Evolutionary conservation across 306 rosid genomes (phyloP).

Genomic region (Dalbergia cochinchinensis): DNA sequence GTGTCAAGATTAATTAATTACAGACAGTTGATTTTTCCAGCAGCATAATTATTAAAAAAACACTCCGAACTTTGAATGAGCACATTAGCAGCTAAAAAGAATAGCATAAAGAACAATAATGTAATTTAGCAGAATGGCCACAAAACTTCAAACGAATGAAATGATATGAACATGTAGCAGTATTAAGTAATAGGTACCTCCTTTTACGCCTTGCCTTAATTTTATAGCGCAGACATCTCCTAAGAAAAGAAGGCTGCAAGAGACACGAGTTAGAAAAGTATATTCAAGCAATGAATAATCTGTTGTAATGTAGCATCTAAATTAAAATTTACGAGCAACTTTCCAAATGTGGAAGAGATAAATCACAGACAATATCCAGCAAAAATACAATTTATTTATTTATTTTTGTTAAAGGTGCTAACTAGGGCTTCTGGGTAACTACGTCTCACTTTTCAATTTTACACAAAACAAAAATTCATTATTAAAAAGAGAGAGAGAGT

Average conservation of each 20-base stretch:
- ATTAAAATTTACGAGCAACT: constrained; percentile 13
- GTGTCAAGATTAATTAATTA: not conserved
- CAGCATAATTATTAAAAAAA: constrained; percentile 17
- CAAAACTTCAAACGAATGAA: constrained; percentile 14
- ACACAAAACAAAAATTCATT: too few species aligned
- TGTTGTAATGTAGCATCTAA: constrained; percentile 16
- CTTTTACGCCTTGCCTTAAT: constrained; percentile 69
- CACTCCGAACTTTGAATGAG: not conserved
- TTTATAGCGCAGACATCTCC: constrained; percentile 85
- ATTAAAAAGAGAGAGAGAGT: too few species aligned
- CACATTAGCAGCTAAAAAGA: constrained; percentile 17
- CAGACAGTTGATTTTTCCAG: constrained; percentile 20
- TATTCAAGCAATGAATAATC: constrained; percentile 8
- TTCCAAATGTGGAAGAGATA: constrained; percentile 28
- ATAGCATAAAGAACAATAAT: not conserved
- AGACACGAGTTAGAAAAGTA: constrained; percentile 43
- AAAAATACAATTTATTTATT: constrained; percentile 15
- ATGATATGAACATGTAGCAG: not conserved
- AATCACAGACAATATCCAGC: constrained; percentile 23
- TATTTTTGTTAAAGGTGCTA: not conserved
- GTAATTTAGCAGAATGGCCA: not conserved
- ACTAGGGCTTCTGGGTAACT: not conserved
- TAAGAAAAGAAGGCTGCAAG: constrained; percentile 87
- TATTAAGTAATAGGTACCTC: constrained; percentile 60
- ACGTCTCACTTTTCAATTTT: too few species aligned